phyloP scores from a whole-genome alignment of 108 stramenopile species.

The Cyclotella atomus region DNA sequence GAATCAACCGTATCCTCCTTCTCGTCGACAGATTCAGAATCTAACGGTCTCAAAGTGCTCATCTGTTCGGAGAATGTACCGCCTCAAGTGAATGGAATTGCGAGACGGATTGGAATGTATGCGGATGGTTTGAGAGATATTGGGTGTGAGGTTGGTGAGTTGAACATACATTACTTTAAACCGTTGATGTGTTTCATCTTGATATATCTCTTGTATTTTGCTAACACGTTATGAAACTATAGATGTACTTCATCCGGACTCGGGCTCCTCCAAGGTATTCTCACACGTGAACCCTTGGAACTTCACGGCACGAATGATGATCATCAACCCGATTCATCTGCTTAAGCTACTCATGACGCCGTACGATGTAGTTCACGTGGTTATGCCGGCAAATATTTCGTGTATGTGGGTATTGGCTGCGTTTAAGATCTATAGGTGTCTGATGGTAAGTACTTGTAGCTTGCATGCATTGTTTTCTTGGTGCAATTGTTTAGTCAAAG shows the following conservation, averaged over 20 bases:
- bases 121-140: constrained; percentile 41
- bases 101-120: constrained; percentile 56
- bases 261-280: constrained; percentile 28
- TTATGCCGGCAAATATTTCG: constrained; percentile 56
- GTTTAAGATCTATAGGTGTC: constrained; percentile 42
- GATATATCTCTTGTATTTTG: background rate
- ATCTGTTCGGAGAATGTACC: constrained; percentile 50
- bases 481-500: too few relatives aligned
- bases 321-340: constrained; percentile 41
- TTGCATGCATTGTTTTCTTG: background rate
- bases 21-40: constrained; percentile 1
- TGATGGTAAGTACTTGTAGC: constrained; percentile 1
- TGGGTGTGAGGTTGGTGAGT: constrained; percentile 53
- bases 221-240: background rate
- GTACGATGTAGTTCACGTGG: constrained; percentile 55
- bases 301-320: constrained; percentile 60
- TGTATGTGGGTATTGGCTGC: constrained; percentile 56
- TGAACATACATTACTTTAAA: too few relatives aligned
- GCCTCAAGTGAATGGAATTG: constrained; percentile 67
- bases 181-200: too few relatives aligned
- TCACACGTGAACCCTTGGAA: constrained; percentile 60
- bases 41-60: constrained; percentile 19
- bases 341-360: constrained; percentile 28
- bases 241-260: constrained; percentile 54
- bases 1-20: background rate